Evolutionary conservation across 768 basidiomycete genomes (phyloP), one percentile per base, ranked within the genome.

Genomic region (Podaxis sp.): DNA sequence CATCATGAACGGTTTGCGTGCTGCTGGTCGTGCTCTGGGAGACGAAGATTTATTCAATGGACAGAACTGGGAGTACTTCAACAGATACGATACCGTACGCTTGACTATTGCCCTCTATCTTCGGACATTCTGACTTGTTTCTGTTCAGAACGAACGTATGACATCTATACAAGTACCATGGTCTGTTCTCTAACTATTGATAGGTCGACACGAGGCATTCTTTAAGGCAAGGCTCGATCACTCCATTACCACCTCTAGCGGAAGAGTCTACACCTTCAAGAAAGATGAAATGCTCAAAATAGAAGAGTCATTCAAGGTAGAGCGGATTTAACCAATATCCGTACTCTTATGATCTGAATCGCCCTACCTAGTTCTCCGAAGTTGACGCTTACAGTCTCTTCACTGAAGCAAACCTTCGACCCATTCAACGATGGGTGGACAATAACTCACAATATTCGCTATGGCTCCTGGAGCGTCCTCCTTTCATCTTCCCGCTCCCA

Each of bases 391-490:
- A 84, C 61, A 71, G 76, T 0, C 79, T 98, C 33, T 97, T 98
- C 71, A 72, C 83, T 0, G 78, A 85, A 25, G 83, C 89, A 4
- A 85, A 91, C 59, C 78, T 99, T n/a, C 85, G 96, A 4, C 86
- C 93, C 5, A 80, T 98, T 51, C 86, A 93, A 66, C 84, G 89
- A 33, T 99, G 95, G 96, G 85, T 79, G 41, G 94, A 96, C 68
- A 80, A 79, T 55, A 77, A 82, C 29, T 76, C 81, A 24, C 82
- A 82, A 52, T 96, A 95, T 72, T 90, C 91, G 1, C 77, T 98
- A 29, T 98, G 93, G 91, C 82, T 98, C 8, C 81, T 98, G 47
- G 94, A 98, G 73, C 86, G 94, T 13, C 92, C 96, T 1, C 75
- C 84, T 0, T 93, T 97, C 75, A 71, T 74, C 36, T 96, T 98